A percentile compares a stretch with the other conserved stretches of the same genome.
Conservation (phyloP, 2,329 filamentous ascomycete species). For the Colletotrichum costaricense region DNA sequence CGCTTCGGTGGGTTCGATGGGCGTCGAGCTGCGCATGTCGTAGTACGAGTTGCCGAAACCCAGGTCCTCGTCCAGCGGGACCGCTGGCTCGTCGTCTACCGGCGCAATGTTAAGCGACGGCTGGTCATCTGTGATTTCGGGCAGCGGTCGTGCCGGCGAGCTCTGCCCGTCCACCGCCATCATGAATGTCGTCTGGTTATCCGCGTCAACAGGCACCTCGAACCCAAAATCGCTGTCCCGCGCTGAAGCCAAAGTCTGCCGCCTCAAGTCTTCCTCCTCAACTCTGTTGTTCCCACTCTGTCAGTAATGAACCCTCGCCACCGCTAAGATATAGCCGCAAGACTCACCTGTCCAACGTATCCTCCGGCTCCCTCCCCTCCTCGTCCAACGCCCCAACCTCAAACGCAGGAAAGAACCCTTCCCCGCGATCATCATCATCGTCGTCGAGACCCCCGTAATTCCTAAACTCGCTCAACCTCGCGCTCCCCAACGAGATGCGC, state of each 20-base stretch:
- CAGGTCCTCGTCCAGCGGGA: slow-evolving; percentile 8
- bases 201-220: slow-evolving; percentile 58
- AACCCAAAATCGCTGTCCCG: slow-evolving; percentile 64
- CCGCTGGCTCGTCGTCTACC: slow-evolving; percentile 36
- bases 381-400: slow-evolving; percentile 38
- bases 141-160: slow-evolving; percentile 34
- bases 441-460: slow-evolving; percentile 50
- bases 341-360: slow-evolving; percentile 21
- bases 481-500: slow-evolving; percentile 62
- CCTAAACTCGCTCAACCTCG: slow-evolving; percentile 65
- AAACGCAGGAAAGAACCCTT: slow-evolving; percentile 61
- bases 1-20: slow-evolving; percentile 39
- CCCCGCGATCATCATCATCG: slow-evolving; percentile 55
- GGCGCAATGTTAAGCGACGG: slow-evolving; percentile 23
- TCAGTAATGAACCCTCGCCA: slow-evolving; percentile 30
- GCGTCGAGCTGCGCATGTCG: slow-evolving; percentile 29
- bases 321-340: not conserved
- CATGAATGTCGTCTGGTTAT: slow-evolving; percentile 63
- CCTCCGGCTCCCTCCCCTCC: slow-evolving; percentile 51
- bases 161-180: slow-evolving; percentile 48
- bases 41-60: slow-evolving; percentile 7
- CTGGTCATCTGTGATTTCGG: slow-evolving; percentile 36
- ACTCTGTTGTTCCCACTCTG: slow-evolving; percentile 36
- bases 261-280: slow-evolving; percentile 54
- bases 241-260: slow-evolving; percentile 48